A percentile compares a stretch with the other conserved stretches of the same genome.
These are phyloP conservation scores for Podospora anserina DNA, from an alignment of 495 filamentous ascomycete genomes.

Conservation along the genomic window DNA sequence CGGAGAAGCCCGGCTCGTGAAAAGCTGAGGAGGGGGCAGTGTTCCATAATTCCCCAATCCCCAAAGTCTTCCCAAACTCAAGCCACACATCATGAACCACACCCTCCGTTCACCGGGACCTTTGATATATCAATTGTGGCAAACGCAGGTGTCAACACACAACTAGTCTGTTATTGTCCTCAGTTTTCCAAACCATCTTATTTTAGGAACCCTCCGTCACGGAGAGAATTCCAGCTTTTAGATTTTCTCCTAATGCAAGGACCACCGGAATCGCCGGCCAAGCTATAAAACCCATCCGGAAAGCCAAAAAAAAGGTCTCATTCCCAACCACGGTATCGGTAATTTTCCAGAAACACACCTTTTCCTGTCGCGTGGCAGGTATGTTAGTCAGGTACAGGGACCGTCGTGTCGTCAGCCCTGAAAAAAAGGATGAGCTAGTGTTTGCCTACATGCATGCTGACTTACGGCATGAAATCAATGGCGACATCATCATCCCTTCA, in stretches of 20 bases:
- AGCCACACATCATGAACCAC: not conserved
- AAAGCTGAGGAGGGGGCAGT: not conserved
- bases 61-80: not conserved
- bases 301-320: not conserved
- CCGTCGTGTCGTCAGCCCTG: not conserved
- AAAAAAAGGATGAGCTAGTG: not conserved
- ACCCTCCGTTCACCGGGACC: not conserved
- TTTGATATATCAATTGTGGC: not conserved
- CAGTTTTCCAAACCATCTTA: not conserved
- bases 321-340: not conserved
- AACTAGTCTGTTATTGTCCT: not conserved
- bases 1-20: not conserved
- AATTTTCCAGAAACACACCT: not conserved
- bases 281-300: not conserved
- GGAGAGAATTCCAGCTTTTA: not conserved
- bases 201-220: not conserved
- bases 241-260: not conserved
- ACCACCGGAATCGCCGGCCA: not conserved
- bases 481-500: not conserved
- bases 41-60: not conserved
- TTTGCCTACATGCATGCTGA: not conserved
- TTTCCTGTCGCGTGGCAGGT: not conserved
- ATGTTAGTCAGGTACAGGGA: not conserved
- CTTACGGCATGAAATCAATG: not conserved
- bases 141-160: not conserved